phyloP scores from a whole-genome alignment of 1,284 basidiomycete species.

The Termitomyces sp. region DNA sequence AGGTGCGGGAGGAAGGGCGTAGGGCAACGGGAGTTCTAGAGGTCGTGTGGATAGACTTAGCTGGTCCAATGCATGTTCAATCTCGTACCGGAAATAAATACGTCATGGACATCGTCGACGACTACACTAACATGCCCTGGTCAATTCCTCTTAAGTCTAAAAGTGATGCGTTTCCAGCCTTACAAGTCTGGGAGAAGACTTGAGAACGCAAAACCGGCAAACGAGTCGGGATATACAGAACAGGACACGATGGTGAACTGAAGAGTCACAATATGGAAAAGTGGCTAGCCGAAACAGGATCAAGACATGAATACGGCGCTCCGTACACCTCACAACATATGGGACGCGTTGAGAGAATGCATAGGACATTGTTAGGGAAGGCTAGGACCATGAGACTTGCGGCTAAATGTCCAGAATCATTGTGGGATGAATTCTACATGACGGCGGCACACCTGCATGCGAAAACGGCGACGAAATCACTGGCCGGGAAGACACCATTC shows the following conservation, averaged over 20 bases:
- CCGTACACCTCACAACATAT: neutral
- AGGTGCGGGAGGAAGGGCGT: conserved; percentile 7
- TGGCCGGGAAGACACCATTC: neutral
- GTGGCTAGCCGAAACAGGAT: neutral
- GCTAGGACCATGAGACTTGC: conserved; percentile 13
- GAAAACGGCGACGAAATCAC: conserved; percentile 6
- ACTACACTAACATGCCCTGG: conserved; percentile 5
- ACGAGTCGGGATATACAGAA: conserved; percentile 3
- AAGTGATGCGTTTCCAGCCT: conserved; percentile 1
- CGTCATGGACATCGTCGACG: neutral
- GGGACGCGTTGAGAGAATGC: neutral
- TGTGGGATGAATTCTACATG: conserved; percentile 11
- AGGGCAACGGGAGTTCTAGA: conserved; percentile 14
- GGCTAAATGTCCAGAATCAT: conserved; percentile 7
- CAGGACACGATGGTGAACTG: conserved; percentile 3
- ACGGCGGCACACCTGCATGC: conserved; percentile 8
- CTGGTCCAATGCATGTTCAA: conserved; percentile 21
- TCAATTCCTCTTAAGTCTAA: conserved; percentile 10
- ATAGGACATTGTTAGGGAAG: conserved; percentile 10
- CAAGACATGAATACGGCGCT: conserved; percentile 1
- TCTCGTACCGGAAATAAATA: neutral
- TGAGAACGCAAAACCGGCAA: conserved; percentile 1
- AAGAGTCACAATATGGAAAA: neutral
- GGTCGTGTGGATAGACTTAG: neutral
- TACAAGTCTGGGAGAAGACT: conserved; percentile 6